phyloP scores from a whole-genome alignment of 2,329 filamentous ascomycete species.

The Curvularia hawaiiensis region DNA sequence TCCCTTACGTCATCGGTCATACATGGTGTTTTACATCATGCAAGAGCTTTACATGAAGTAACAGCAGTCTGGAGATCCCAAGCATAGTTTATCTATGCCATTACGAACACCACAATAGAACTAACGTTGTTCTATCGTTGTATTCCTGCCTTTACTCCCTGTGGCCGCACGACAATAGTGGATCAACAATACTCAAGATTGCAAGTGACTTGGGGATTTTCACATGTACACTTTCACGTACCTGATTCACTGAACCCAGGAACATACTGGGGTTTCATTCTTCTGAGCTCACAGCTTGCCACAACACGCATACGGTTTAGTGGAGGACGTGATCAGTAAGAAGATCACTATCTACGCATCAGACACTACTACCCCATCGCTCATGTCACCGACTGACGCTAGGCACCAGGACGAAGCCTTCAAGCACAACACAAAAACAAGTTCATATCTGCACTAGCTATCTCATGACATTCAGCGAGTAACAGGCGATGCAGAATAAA shows the following conservation, averaged over 20 bases:
- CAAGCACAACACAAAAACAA: neutral
- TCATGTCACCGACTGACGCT: neutral
- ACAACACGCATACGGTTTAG: neutral
- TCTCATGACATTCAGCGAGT: neutral
- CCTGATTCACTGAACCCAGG: neutral
- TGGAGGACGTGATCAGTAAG: neutral
- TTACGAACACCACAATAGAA: neutral
- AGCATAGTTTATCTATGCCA: neutral
- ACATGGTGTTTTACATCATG: neutral
- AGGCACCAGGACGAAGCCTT: neutral
- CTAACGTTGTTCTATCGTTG: neutral
- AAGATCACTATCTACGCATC: neutral
- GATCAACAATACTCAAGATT: neutral
- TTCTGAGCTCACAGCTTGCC: neutral
- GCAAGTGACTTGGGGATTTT: neutral
- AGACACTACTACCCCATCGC: neutral
- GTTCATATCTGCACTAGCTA: neutral
- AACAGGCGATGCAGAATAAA: neutral
- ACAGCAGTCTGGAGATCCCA: neutral
- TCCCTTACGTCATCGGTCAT: neutral
- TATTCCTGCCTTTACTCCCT: neutral
- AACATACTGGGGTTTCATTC: neutral
- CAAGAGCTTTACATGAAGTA: neutral
- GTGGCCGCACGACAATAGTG: neutral
- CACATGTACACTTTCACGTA: neutral